Conservation (phyloP, 2,329 filamentous ascomycete species). For the Sclerotinia nivalis region DNA sequence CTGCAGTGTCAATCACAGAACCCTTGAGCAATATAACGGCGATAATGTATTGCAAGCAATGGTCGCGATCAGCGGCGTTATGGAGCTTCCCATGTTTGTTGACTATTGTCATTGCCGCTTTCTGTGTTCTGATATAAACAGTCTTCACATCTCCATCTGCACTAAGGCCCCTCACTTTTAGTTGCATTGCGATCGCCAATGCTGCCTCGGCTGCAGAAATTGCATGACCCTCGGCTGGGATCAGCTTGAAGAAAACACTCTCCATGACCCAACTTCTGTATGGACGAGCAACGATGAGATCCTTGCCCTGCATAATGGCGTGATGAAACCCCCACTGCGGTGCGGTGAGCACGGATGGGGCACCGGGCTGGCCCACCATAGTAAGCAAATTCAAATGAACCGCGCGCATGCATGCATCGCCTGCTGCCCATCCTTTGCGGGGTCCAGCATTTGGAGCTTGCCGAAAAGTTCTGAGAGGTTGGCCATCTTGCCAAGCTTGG, state of each 20-base stretch:
- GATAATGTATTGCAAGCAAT: constrained; percentile 1
- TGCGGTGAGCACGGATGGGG: constrained; percentile 38
- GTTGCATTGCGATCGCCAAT: background rate
- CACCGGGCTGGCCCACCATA: constrained; percentile 31
- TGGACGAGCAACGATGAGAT: constrained; percentile 26
- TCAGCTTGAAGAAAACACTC: constrained; percentile 2
- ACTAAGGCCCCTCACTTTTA: background rate
- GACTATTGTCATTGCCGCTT: background rate
- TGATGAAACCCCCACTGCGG: constrained; percentile 44
- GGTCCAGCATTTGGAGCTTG: too few species aligned
- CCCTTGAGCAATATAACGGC: constrained; percentile 1
- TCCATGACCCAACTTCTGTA: constrained; percentile 6
- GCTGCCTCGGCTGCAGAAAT: constrained; percentile 38
- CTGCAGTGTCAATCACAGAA: background rate
- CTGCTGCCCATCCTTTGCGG: too few species aligned
- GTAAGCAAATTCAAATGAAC: constrained; percentile 43
- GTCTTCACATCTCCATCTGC: background rate
- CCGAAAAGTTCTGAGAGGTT: too few species aligned
- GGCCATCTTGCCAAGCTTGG: too few species aligned
- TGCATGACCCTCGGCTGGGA: constrained; percentile 41
- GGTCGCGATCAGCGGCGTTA: constrained; percentile 3
- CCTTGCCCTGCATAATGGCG: background rate
- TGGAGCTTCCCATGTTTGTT: background rate
- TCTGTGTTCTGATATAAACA: background rate
- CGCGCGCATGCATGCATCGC: constrained; percentile 44